phyloP scores from a whole-genome alignment of 1,284 basidiomycete species.

The Rhodotorula sp. region DNA sequence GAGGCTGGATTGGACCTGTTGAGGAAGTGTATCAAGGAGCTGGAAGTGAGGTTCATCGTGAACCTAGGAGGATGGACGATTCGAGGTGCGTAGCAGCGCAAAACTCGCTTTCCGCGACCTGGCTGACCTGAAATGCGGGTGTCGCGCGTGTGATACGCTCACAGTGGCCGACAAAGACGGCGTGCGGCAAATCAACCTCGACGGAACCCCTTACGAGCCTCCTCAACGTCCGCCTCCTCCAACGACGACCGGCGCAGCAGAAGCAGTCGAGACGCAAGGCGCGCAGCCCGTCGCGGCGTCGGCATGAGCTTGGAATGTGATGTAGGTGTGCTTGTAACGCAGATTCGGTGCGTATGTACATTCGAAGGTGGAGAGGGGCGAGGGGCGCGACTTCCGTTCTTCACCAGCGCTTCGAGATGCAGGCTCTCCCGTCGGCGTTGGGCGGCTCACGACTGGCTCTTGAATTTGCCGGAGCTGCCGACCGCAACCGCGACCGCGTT shows the following conservation, averaged over 20 bases:
- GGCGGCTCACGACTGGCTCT: too few species aligned
- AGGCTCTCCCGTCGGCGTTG: too few species aligned
- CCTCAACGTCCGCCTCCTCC: not conserved
- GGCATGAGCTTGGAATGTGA: not conserved
- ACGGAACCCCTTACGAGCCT: slow-evolving; percentile 13
- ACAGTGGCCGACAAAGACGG: slow-evolving; percentile 41
- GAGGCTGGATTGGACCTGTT: slow-evolving; percentile 83
- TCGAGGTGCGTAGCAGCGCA: slow-evolving; percentile 14
- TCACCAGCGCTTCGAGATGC: too few species aligned
- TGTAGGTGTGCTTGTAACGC: not conserved
- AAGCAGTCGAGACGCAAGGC: not conserved
- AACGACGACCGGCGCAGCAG: not conserved
- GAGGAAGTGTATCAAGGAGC: slow-evolving; percentile 81
- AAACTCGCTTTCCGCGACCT: not conserved
- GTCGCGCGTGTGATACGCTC: not conserved
- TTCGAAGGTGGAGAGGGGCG: too few species aligned
- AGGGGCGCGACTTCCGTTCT: too few species aligned
- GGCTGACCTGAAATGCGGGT: not conserved
- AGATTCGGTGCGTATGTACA: too few species aligned
- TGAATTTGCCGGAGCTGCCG: too few species aligned
- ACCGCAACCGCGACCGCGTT: too few species aligned
- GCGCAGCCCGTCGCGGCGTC: not conserved
- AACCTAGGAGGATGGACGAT: slow-evolving; percentile 45
- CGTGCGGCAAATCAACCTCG: slow-evolving; percentile 35
- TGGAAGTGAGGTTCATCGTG: slow-evolving; percentile 79